phyloP scores from a whole-genome alignment of 1,284 basidiomycete species.

The Phenoliferia sp. region DNA sequence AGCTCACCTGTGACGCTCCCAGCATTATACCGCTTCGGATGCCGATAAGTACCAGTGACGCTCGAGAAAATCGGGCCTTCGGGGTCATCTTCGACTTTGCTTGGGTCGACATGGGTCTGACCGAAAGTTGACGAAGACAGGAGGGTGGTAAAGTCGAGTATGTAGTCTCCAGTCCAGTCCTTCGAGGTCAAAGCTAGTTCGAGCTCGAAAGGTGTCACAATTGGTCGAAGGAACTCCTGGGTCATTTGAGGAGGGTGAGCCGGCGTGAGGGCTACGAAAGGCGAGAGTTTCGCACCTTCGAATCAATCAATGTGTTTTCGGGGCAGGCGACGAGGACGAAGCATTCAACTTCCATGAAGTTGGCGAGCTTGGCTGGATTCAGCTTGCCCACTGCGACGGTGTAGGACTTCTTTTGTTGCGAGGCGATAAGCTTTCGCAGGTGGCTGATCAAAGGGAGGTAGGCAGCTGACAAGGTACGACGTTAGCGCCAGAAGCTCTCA shows the following conservation, averaged over 20 bases:
- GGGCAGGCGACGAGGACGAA: slow-evolving; percentile 92
- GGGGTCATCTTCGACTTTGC: slow-evolving; percentile 46
- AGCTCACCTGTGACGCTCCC: slow-evolving; percentile 17
- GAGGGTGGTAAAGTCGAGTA: slow-evolving; percentile 71
- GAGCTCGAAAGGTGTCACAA: slow-evolving; percentile 91
- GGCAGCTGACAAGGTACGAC: slow-evolving; percentile 50
- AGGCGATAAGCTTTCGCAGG: slow-evolving; percentile 61
- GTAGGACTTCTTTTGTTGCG: slow-evolving; percentile 78
- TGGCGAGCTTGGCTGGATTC: slow-evolving; percentile 90
- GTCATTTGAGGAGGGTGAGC: slow-evolving; percentile 2
- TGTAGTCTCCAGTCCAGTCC: slow-evolving; percentile 72
- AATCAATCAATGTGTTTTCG: slow-evolving; percentile 84
- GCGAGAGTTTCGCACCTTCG: slow-evolving; percentile 53
- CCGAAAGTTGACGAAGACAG: slow-evolving; percentile 44
- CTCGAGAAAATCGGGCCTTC: slow-evolving; percentile 70
- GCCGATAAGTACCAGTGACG: slow-evolving; percentile 77
- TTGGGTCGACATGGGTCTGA: slow-evolving; percentile 42
- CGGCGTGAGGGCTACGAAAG: not conserved
- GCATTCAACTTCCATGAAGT: slow-evolving; percentile 94
- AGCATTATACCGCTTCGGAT: slow-evolving; percentile 60
- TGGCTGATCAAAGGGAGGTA: slow-evolving; percentile 77
- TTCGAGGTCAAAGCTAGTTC: slow-evolving; percentile 62
- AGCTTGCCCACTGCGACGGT: slow-evolving; percentile 94
- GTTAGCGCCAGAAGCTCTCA: slow-evolving; percentile 1
- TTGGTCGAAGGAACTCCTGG: slow-evolving; percentile 85